A percentile compares a stretch with the other conserved stretches of the same genome.
phyloP scores from a whole-genome alignment of 2,329 filamentous ascomycete genomes.

The Lomentospora prolificans region DNA sequence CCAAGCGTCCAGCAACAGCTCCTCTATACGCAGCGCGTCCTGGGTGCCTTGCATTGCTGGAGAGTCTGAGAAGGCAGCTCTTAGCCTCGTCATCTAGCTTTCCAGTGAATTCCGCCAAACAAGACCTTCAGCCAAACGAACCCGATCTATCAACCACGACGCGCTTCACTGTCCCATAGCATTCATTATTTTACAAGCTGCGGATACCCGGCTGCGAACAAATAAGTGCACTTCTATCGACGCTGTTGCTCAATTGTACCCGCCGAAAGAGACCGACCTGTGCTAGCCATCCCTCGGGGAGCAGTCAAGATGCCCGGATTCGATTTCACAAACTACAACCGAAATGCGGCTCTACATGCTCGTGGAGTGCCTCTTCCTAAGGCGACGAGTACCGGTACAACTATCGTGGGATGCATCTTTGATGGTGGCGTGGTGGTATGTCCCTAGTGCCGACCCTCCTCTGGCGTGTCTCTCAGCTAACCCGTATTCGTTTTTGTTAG shows the following conservation, averaged over 20 bases:
- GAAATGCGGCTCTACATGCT: slow-evolving; percentile 92
- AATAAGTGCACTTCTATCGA: not conserved
- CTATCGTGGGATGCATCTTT: slow-evolving; percentile 94
- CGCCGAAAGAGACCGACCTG: not conserved
- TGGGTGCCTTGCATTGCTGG: slow-evolving; percentile 7
- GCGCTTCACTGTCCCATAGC: not conserved
- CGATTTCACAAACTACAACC: slow-evolving; percentile 99
- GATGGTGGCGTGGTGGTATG: slow-evolving; percentile 90
- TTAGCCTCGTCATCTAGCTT: slow-evolving; percentile 12
- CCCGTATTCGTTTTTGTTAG: slow-evolving; percentile 29
- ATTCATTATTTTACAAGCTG: not conserved
- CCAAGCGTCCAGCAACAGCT: not conserved
- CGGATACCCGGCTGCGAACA: not conserved
- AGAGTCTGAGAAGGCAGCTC: slow-evolving; percentile 21
- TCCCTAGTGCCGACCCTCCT: slow-evolving; percentile 14
- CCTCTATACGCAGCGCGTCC: not conserved
- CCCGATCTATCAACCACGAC: not conserved
- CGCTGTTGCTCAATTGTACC: not conserved
- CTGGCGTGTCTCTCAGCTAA: not conserved
- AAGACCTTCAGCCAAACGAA: slow-evolving; percentile 3
- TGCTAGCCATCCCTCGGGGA: slow-evolving; percentile 1
- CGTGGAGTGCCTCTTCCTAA: slow-evolving; percentile 91
- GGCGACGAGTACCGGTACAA: slow-evolving; percentile 96
- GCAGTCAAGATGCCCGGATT: slow-evolving; percentile 75
- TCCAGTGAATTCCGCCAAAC: slow-evolving; percentile 3